phyloP scores from a whole-genome alignment of 2,329 filamentous ascomycete genomes.

The Rhytidhysteron rufulum region DNA sequence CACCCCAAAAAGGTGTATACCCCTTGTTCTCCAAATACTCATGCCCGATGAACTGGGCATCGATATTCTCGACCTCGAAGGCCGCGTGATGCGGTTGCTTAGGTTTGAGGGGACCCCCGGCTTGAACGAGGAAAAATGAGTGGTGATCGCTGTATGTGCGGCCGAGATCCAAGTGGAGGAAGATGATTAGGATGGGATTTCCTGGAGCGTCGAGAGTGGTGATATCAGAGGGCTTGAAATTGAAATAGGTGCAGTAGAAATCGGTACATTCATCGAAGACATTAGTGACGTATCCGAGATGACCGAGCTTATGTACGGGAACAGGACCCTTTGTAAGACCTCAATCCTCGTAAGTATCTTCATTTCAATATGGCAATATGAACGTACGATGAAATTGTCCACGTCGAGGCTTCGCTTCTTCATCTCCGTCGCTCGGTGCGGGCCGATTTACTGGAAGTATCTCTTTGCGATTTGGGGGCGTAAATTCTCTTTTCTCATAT shows the following conservation, averaged over 20 bases:
- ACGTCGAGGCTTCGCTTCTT: no score
- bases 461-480: no score
- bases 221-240: constrained; percentile 40
- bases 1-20: constrained; percentile 62
- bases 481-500: no score
- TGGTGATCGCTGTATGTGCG: constrained; percentile 49
- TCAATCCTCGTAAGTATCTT: no score
- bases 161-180: constrained; percentile 51
- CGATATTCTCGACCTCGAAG: constrained; percentile 66
- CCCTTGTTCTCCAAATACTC: constrained; percentile 60
- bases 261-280: constrained; percentile 27
- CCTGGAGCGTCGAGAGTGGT: constrained; percentile 16
- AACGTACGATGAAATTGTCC: no score
- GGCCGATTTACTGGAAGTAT: no score
- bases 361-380: no score
- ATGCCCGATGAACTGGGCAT: constrained; percentile 64
- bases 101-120: constrained; percentile 8
- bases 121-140: constrained; percentile 43
- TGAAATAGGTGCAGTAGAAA: constrained; percentile 42
- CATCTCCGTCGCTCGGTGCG: no score
- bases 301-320: constrained; percentile 40
- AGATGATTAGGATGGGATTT: constrained; percentile 36
- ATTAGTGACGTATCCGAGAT: constrained; percentile 34
- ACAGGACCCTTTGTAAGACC: no score
- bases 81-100: constrained; percentile 60